Conservation (phyloP, 2,329 filamentous ascomycete species). For the Drechmeria coniospora region DNA sequence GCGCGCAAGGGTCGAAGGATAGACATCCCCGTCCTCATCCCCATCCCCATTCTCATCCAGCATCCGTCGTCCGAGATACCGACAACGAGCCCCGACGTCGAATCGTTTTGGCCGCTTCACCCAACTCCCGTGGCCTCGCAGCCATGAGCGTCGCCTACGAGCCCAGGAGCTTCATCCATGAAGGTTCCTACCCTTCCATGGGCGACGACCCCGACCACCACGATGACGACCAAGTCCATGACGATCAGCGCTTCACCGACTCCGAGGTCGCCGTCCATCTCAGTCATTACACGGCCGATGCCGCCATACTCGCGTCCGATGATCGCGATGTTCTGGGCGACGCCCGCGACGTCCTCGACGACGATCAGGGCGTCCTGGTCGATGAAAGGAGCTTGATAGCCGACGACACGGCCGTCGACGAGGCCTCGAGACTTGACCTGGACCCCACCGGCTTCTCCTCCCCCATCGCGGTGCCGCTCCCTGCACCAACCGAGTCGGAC, state of each 20-base stretch:
- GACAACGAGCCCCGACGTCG: slow-evolving; percentile 3
- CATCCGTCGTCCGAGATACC: slow-evolving; percentile 2
- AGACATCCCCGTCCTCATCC: too few species aligned
- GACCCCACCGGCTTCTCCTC: slow-evolving; percentile 17
- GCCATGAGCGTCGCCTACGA: slow-evolving; percentile 39
- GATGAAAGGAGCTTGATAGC: slow-evolving; percentile 20
- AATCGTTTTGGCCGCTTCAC: slow-evolving; percentile 4
- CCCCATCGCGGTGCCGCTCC: slow-evolving; percentile 16
- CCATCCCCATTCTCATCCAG: not conserved
- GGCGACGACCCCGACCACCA: slow-evolving; percentile 24
- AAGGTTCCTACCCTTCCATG: slow-evolving; percentile 31
- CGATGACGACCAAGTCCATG: slow-evolving; percentile 25
- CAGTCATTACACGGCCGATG: slow-evolving; percentile 26
- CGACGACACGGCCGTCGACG: slow-evolving; percentile 21
- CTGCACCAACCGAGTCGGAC: slow-evolving; percentile 16
- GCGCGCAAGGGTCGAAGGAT: too few species aligned
- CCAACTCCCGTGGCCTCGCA: slow-evolving; percentile 8
- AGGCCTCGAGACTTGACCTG: slow-evolving; percentile 24
- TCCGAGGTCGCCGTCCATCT: slow-evolving; percentile 27
- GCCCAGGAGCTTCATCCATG: slow-evolving; percentile 30
- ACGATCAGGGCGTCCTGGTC: slow-evolving; percentile 20
- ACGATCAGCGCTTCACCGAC: slow-evolving; percentile 26
- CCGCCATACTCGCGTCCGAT: slow-evolving; percentile 15
- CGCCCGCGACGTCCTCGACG: slow-evolving; percentile 17
- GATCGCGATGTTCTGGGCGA: slow-evolving; percentile 4